phyloP scores from a whole-genome alignment of 2,329 filamentous ascomycete genomes.

The Penicillium brasilianum region DNA sequence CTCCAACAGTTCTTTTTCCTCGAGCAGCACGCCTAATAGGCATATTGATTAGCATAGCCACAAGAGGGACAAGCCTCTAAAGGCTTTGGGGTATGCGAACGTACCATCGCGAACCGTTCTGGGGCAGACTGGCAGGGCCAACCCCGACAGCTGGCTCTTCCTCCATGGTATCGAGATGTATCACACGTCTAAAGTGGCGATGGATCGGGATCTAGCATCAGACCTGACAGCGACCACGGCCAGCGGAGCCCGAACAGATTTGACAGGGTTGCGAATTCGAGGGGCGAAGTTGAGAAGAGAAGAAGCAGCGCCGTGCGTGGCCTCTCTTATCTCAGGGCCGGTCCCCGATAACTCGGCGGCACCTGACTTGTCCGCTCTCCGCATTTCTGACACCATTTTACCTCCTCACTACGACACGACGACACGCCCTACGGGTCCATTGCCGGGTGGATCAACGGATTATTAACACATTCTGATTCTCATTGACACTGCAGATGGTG shows the following conservation, averaged over 20 bases:
- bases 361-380: conserved; percentile 22
- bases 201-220: conserved; percentile 22
- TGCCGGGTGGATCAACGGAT: background rate
- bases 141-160: conserved; percentile 39
- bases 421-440: background rate
- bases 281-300: conserved; percentile 15
- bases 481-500: conserved; percentile 8
- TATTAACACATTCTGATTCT: conserved; percentile 12
- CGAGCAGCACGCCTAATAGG: conserved; percentile 43
- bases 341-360: conserved; percentile 14
- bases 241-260: conserved; percentile 28
- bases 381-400: conserved; percentile 3
- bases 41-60: background rate
- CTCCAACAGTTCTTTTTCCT: conserved; percentile 72
- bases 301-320: conserved; percentile 22
- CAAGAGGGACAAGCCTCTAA: background rate
- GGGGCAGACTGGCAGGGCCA: conserved; percentile 31
- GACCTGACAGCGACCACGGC: conserved; percentile 37
- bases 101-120: conserved; percentile 40
- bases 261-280: conserved; percentile 4
- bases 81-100: background rate
- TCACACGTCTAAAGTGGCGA: conserved; percentile 21
- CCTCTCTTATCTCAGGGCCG: conserved; percentile 26
- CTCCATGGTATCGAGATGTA: conserved; percentile 35
- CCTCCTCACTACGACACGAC: conserved; percentile 7